Percentiles rank a stretch among this genome's conserved stretches.
These are phyloP conservation scores for Sporothrix protearum DNA, from an alignment of 2,329 filamentous ascomycete species.

Conservation along the genomic window DNA sequence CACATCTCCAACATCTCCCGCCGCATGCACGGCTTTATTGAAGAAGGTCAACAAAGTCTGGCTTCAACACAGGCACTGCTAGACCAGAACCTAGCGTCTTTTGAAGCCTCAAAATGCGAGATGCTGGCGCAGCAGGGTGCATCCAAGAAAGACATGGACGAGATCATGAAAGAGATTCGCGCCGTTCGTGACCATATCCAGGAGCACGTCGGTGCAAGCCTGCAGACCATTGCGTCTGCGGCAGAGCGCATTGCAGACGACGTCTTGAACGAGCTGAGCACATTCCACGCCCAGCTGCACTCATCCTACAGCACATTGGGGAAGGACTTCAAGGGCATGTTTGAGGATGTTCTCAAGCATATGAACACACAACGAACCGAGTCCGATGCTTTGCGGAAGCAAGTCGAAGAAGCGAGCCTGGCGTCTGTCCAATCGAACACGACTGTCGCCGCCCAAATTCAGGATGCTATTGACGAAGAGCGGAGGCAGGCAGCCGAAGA, in stretches of 20 bases:
- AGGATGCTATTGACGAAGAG: conserved; percentile 72
- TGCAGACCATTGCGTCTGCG: conserved; percentile 77
- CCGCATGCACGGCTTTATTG: conserved; percentile 74
- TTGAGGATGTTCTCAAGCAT: conserved; percentile 74
- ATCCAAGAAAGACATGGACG: conserved; percentile 81
- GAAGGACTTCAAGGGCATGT: conserved; percentile 48
- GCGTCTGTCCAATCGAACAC: conserved; percentile 66
- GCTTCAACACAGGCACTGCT: conserved; percentile 67
- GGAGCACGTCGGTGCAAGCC: conserved; percentile 74
- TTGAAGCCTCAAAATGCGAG: conserved; percentile 49
- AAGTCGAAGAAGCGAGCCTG: conserved; percentile 68
- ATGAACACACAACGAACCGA: conserved; percentile 74
- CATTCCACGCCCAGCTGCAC: conserved; percentile 64
- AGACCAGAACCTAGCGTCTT: conserved; percentile 62
- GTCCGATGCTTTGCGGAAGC: conserved; percentile 65
- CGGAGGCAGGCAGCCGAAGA: conserved; percentile 68
- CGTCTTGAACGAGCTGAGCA: conserved; percentile 77
- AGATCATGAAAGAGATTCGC: conserved; percentile 88
- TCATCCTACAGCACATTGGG: conserved; percentile 21
- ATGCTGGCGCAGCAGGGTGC: conserved; percentile 66
- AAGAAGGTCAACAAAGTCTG: conserved; percentile 68
- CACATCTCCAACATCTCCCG: conserved; percentile 65
- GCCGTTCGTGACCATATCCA: conserved; percentile 86
- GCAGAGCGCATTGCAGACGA: conserved; percentile 87
- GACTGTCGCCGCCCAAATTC: conserved; percentile 61